phyloP scores from a whole-genome alignment of 371 early-diverging fungal genomes.

The Saksenaea oblongispora region DNA sequence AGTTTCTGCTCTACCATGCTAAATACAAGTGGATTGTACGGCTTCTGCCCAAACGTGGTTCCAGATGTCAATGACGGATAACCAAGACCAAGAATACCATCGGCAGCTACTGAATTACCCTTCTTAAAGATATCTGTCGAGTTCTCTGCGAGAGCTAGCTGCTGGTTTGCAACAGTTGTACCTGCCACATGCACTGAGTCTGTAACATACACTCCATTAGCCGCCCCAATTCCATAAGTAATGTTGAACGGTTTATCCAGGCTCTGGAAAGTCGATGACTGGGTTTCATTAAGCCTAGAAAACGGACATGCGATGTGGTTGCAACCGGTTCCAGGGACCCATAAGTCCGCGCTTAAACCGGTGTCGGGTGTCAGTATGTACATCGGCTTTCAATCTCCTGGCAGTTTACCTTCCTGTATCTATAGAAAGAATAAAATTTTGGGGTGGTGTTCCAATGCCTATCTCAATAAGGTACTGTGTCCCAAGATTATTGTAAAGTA shows the following conservation, averaged over 20 bases:
- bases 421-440: conserved; percentile 31
- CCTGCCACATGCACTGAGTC: too few relatives aligned
- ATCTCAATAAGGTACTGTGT: conserved; percentile 33
- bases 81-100: conserved; percentile 40
- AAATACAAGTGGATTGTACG: conserved; percentile 20
- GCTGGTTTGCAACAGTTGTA: too few relatives aligned
- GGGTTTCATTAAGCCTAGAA: conserved; percentile 20
- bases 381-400: neutral
- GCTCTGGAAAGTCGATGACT: conserved; percentile 27
- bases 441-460: conserved; percentile 38
- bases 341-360: conserved; percentile 40
- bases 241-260: conserved; percentile 21
- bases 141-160: too few relatives aligned
- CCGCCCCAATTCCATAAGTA: conserved; percentile 40
- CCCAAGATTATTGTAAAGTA: conserved; percentile 28
- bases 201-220: conserved; percentile 30
- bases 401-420: conserved; percentile 11
- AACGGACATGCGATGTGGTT: conserved; percentile 26
- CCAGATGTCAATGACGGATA: conserved; percentile 18
- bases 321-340: conserved; percentile 42
- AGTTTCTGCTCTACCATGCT: conserved; percentile 10
- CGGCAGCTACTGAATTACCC: too few relatives aligned
- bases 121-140: too few relatives aligned
- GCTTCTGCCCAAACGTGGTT: neutral
- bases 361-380: neutral